Evolutionary conservation across 2,329 filamentous ascomycete species (phyloP).

Genomic region (Purpureocillium lavendulum): DNA sequence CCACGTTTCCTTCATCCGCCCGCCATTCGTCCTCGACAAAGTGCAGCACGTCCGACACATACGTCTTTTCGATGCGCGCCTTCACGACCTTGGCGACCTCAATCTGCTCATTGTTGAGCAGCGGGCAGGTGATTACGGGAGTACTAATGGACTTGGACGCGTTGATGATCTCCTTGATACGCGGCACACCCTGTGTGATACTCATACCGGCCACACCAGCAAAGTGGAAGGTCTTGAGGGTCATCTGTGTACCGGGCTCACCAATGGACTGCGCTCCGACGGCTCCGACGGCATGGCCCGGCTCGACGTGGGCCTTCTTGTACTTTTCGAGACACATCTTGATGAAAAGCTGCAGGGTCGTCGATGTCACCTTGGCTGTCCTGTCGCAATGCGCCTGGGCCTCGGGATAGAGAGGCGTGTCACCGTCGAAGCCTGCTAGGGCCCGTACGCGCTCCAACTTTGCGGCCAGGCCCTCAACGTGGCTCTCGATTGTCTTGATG

Average conservation of each 20-base stretch:
- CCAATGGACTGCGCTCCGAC: slow-evolving; percentile 97
- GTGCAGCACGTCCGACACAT: slow-evolving; percentile 68
- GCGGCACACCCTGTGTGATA: slow-evolving; percentile 96
- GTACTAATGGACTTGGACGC: slow-evolving; percentile 91
- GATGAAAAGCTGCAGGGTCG: slow-evolving; percentile 69
- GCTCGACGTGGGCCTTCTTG: slow-evolving; percentile 82
- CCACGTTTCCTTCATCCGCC: slow-evolving; percentile 65
- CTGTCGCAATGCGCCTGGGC: slow-evolving; percentile 49
- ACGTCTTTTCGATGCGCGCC: slow-evolving; percentile 91
- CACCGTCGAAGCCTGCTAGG: slow-evolving; percentile 39
- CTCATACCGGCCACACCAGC: slow-evolving; percentile 99
- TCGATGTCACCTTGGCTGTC: slow-evolving; percentile 74
- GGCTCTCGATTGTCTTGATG: slow-evolving; percentile 66
- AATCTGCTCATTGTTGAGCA: slow-evolving; percentile 67
- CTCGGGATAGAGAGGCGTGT: slow-evolving; percentile 10
- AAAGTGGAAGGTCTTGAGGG: slow-evolving; percentile 98
- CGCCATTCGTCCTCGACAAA: slow-evolving; percentile 87
- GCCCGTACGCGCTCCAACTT: slow-evolving; percentile 48
- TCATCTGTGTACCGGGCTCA: slow-evolving; percentile 98
- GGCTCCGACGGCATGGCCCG: slow-evolving; percentile 90
- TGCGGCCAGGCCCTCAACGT: slow-evolving; percentile 54
- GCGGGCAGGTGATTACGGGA: slow-evolving; percentile 80
- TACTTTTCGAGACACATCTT: slow-evolving; percentile 81
- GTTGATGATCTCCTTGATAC: slow-evolving; percentile 99
- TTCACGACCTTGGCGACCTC: slow-evolving; percentile 85